phyloP scores from a whole-genome alignment of 805 yeast genomes.

The Kurtzmaniella fragi region DNA sequence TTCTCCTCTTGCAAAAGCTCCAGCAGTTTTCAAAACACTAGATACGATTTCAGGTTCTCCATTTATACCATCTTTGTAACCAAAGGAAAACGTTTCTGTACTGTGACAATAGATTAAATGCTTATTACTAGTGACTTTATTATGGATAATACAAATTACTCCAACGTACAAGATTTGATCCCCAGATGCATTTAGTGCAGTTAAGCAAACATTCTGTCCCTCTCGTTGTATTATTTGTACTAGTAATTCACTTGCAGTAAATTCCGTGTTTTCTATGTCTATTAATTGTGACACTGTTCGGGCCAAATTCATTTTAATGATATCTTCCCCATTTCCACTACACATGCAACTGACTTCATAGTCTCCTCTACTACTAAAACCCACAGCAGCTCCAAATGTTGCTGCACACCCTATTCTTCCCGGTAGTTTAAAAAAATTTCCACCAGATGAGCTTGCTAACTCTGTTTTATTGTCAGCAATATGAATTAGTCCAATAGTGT shows the following conservation, averaged over 20 bases:
- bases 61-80: conserved; percentile 9
- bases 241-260: conserved; percentile 10
- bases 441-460: conserved; percentile 48
- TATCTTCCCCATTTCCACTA: conserved; percentile 57
- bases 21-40: conserved; percentile 16
- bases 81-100: conserved; percentile 34
- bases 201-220: conserved; percentile 6
- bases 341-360: conserved; percentile 33
- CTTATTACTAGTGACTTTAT: conserved; percentile 4
- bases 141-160: conserved; percentile 17
- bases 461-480: conserved; percentile 7
- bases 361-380: conserved; percentile 9
- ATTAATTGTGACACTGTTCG: conserved; percentile 14
- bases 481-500: conserved; percentile 43
- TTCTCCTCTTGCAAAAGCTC: conserved; percentile 25
- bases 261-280: conserved; percentile 11
- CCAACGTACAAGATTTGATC: conserved; percentile 26
- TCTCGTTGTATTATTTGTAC: conserved; percentile 11
- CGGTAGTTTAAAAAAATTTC: conserved; percentile 43
- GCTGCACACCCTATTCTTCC: conserved; percentile 56
- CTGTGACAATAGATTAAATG: conserved; percentile 31
- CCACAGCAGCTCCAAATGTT: conserved; percentile 42
- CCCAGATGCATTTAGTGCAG: conserved; percentile 8
- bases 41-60: conserved; percentile 15
- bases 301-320: conserved; percentile 40